A percentile compares a stretch with the other conserved stretches of the same genome.
Conservation (phyloP, 2,329 filamentous ascomycete genomes). For the Neonectria punicea region DNA sequence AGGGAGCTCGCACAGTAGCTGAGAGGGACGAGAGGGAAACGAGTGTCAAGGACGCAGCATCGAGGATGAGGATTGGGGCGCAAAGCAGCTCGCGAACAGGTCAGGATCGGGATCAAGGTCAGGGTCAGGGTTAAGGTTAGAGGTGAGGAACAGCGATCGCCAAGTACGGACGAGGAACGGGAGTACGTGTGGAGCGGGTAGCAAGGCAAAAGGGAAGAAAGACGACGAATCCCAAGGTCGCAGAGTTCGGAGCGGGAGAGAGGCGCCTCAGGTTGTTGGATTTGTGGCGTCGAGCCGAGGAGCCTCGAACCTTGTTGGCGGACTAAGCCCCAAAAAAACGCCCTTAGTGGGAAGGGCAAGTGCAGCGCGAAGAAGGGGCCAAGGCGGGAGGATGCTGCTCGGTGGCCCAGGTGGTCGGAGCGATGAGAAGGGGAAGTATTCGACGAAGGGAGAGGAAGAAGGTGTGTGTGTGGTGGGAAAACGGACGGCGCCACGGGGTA, state of each 20-base stretch:
- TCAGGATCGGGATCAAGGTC: conserved; percentile 22
- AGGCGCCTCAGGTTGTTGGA: conserved; percentile 33
- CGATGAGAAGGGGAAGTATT: conserved; percentile 7
- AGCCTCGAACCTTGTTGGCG: conserved; percentile 41
- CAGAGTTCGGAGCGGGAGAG: conserved; percentile 23
- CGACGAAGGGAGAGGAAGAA: conserved; percentile 7
- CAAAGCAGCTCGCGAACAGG: conserved; percentile 32
- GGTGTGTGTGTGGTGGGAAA: conserved; percentile 9
- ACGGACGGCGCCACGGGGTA: conserved; percentile 18
- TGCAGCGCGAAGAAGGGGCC: conserved; percentile 21
- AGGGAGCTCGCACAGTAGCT: conserved; percentile 22
- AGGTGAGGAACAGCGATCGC: conserved; percentile 13
- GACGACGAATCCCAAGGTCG: conserved; percentile 11
- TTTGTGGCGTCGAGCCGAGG: conserved; percentile 43
- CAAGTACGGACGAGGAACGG: conserved; percentile 21
- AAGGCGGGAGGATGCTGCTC: conserved; percentile 6
- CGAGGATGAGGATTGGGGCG: conserved; percentile 18
- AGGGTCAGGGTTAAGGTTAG: conserved; percentile 21
- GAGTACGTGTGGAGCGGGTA: conserved; percentile 16
- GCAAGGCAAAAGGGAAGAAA: conserved; percentile 7
- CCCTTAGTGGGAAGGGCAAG: conserved; percentile 16
- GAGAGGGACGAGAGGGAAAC: conserved; percentile 30
- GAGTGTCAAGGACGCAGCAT: conserved; percentile 43
- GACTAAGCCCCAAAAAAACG: conserved; percentile 37
- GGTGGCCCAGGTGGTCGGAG: conserved; percentile 9